phyloP scores from a whole-genome alignment of 257 asterid genomes.

The Solanum piurae region DNA sequence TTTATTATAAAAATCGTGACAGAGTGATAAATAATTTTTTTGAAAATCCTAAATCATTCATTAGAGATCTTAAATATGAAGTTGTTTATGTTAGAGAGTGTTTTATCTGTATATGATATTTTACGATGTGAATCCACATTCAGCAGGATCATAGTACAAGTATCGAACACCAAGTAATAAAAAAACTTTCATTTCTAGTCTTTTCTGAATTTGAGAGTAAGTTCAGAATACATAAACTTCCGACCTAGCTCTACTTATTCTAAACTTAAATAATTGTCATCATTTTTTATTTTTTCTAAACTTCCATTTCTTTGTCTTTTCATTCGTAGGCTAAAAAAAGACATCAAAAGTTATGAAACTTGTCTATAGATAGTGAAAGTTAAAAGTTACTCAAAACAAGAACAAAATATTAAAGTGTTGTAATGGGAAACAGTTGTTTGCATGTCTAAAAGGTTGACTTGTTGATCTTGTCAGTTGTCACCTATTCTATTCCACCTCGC shows the following conservation, averaged over 20 bases:
- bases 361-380: neutral
- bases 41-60: neutral
- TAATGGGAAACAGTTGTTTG: slow-evolving; percentile 2
- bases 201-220: neutral
- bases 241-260: neutral
- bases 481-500: neutral
- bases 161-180: neutral
- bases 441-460: slow-evolving; percentile 28
- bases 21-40: neutral
- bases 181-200: neutral
- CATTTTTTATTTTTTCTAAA: neutral
- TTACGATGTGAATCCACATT: neutral
- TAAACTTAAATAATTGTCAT: neutral
- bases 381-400: neutral
- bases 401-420: neutral
- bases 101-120: neutral
- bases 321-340: neutral
- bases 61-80: neutral
- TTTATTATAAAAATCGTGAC: neutral
- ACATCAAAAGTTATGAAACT: neutral
- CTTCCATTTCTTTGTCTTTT: neutral
- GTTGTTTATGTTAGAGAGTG: too few relatives aligned
- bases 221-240: neutral
- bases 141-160: fast-evolving
- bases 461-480: slow-evolving; percentile 5